phyloP scores from a whole-genome alignment of 768 basidiomycete genomes.

The Crepidotus variabilis region DNA sequence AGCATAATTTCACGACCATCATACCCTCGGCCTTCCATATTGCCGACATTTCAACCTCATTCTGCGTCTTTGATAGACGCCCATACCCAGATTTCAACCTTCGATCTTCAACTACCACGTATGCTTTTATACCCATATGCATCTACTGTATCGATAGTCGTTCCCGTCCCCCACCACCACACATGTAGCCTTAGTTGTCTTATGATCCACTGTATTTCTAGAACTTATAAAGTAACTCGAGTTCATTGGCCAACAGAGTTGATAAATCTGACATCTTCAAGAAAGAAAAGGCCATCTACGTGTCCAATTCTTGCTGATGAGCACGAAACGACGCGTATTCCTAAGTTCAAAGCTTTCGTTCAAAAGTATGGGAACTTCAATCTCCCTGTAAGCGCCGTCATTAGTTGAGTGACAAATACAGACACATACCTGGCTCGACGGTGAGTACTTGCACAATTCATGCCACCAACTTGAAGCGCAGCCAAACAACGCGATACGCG shows the following conservation, averaged over 20 bases:
- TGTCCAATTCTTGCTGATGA: neutral
- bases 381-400: too few relatives aligned
- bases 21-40: neutral
- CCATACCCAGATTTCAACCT: neutral
- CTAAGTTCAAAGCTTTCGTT: too few relatives aligned
- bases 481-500: too few relatives aligned
- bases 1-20: neutral
- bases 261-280: neutral
- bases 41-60: neutral
- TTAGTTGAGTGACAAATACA: too few relatives aligned
- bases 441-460: too few relatives aligned
- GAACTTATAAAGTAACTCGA: neutral
- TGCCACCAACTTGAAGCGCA: too few relatives aligned
- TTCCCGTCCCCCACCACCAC: neutral
- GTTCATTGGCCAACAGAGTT: neutral
- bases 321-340: too few relatives aligned
- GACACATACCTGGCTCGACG: too few relatives aligned
- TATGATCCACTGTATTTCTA: conserved; percentile 8
- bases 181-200: conserved; percentile 14
- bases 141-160: conserved; percentile 15
- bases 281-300: neutral
- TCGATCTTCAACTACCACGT: neutral
- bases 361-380: too few relatives aligned
- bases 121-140: conserved; percentile 2
- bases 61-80: neutral